These are phyloP conservation scores for Leccinum olivaceopallidum DNA, from an alignment of 768 basidiomycete genomes.

Conservation along the genomic window DNA sequence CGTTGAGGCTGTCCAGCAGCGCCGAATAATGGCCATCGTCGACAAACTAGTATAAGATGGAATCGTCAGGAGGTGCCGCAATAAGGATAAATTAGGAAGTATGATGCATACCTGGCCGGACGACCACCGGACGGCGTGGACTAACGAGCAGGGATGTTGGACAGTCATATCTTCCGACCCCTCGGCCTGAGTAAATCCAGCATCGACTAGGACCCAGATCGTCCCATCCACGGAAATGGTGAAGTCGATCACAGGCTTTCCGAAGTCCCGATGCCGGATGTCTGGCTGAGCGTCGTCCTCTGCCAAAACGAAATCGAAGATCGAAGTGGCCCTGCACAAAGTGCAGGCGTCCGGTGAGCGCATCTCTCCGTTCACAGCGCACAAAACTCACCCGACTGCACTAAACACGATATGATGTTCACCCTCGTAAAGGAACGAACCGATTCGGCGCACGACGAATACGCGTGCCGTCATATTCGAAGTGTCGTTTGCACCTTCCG, in stretches of 20 bases:
- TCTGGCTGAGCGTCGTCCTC: slow-evolving; percentile 21
- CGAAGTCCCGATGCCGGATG: slow-evolving; percentile 49
- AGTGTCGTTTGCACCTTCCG: slow-evolving; percentile 18
- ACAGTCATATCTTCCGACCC: slow-evolving; percentile 10
- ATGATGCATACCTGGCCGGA: slow-evolving; percentile 39
- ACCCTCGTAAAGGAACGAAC: slow-evolving; percentile 40
- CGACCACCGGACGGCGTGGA: slow-evolving; percentile 35
- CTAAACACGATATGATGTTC: slow-evolving; percentile 58
- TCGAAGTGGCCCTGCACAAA: slow-evolving; percentile 59
- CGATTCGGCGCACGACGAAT: slow-evolving; percentile 60
- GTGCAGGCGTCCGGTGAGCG: not conserved
- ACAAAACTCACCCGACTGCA: slow-evolving; percentile 63
- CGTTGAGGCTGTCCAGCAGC: slow-evolving; percentile 48
- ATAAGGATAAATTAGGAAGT: not conserved
- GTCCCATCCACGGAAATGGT: slow-evolving; percentile 35
- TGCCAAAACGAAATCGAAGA: slow-evolving; percentile 52
- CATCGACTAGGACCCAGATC: slow-evolving; percentile 54
- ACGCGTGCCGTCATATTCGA: slow-evolving; percentile 36
- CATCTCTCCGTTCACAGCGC: not conserved
- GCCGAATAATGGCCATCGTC: slow-evolving; percentile 21
- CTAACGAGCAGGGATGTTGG: slow-evolving; percentile 22
- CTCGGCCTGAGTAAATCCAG: slow-evolving; percentile 33
- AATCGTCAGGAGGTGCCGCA: not conserved
- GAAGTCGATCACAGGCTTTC: slow-evolving; percentile 63
- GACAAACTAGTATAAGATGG: slow-evolving; percentile 19